Conservation (phyloP, 1,284 basidiomycete species). For the Papiliotrema terrestris region DNA sequence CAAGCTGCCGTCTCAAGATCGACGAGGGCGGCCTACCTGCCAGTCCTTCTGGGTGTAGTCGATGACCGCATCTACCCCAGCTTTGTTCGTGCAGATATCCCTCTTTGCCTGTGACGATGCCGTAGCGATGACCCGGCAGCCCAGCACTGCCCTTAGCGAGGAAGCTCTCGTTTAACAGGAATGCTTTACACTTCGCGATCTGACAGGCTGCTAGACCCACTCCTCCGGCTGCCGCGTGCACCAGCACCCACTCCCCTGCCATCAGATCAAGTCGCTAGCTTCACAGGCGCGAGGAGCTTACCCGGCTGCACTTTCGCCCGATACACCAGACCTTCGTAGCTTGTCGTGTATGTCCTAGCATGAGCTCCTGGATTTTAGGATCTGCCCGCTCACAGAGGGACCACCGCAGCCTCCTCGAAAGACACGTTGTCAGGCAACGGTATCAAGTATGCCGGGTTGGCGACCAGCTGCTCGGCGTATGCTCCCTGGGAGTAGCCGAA, state of each 20-base stretch:
- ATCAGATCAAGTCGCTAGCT: not conserved
- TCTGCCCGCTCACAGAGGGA: slow-evolving; percentile 21
- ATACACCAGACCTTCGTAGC: slow-evolving; percentile 83
- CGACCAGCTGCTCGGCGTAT: slow-evolving; percentile 69
- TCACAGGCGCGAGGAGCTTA: slow-evolving; percentile 23
- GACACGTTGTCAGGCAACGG: slow-evolving; percentile 62
- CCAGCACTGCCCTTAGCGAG: slow-evolving; percentile 24
- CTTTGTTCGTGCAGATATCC: slow-evolving; percentile 44
- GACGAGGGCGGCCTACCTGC: slow-evolving; percentile 29
- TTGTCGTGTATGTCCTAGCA: slow-evolving; percentile 75
- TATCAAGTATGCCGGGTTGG: slow-evolving; percentile 55
- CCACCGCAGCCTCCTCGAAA: slow-evolving; percentile 60
- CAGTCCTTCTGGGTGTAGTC: slow-evolving; percentile 50
- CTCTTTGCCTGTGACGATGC: slow-evolving; percentile 50
- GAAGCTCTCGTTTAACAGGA: no score
- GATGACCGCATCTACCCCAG: slow-evolving; percentile 47
- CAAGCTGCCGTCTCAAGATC: not conserved
- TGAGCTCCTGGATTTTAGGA: not conserved
- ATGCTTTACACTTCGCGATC: slow-evolving; percentile 72
- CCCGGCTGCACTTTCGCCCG: slow-evolving; percentile 72
- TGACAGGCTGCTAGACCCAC: slow-evolving; percentile 90
- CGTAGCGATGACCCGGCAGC: slow-evolving; percentile 53
- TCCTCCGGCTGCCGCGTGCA: slow-evolving; percentile 79
- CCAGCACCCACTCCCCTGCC: slow-evolving; percentile 78
- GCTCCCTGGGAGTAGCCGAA: slow-evolving; percentile 79